Evolutionary conservation across 805 yeast species (phyloP), one percentile per base, ranked within the genome.

Genomic region (Yarrowia phangngaensis): DNA sequence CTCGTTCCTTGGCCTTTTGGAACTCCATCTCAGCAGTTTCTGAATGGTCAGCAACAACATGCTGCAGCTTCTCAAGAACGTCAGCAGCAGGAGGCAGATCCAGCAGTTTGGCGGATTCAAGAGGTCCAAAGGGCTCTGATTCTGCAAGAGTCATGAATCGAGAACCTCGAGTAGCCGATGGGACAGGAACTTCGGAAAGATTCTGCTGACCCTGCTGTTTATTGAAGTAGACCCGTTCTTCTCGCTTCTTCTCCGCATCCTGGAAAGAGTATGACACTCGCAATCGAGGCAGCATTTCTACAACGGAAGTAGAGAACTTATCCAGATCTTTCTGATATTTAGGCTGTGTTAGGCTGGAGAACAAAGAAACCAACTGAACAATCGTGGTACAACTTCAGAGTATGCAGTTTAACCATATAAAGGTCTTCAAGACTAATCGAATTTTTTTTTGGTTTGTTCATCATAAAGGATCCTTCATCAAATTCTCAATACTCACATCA

Each of bases 61-160:
- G 17, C 9, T 85, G 73, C 54, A 89, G 73, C 63, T 77, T 78
- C 58, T 80, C 78, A 57, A 89, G 72, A 3, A 92, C 84, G 27
- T 73, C 78, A 38, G 79, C 76, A 20, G 97, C 97, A n/a, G 95
- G 95, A 63, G 85, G 89, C 55, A 90, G 72, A 32, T 75, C 88
- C 55, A 86, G 77, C 29, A 83, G 76, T 51, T 79, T 71, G 41
- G 98, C 96, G 11, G 98, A 97, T 62, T 92, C 97, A 5, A 88
- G 74, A 4, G 97, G 95, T 6, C 96, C 96, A 63, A 90, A 89
- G 8, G 95, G 95, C 69, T 88, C 95, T 20, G 88, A 80, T 68
- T 90, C 98, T 8, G 95, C 90, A 63, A 90, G 81, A 9, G 95
- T 83, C 62, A 86, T 67, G 70, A 89, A 89, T 55, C 90, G 73